phyloP scores from a whole-genome alignment of 371 early-diverging fungal genomes.

The Mucor mucedo region DNA sequence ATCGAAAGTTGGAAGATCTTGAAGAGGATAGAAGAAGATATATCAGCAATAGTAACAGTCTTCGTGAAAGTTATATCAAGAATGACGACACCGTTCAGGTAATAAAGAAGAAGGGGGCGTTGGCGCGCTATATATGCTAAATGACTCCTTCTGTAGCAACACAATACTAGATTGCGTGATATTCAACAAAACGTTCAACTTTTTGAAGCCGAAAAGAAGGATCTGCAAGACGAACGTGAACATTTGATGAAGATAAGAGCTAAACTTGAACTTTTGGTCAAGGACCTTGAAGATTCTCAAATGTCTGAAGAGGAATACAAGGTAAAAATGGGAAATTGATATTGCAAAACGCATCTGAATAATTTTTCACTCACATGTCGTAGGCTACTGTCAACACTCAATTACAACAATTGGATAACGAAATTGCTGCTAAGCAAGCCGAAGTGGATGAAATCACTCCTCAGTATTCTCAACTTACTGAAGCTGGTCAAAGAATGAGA shows the following conservation, averaged over 20 bases:
- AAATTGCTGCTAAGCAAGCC: slow-evolving; percentile 62
- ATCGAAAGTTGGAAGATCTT: slow-evolving; percentile 74
- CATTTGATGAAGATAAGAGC: slow-evolving; percentile 59
- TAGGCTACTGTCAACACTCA: slow-evolving; percentile 45
- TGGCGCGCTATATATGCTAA: background rate
- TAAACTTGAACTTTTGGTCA: slow-evolving; percentile 60
- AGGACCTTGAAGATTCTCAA: slow-evolving; percentile 60
- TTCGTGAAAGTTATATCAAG: slow-evolving; percentile 41
- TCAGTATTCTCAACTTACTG: slow-evolving; percentile 52
- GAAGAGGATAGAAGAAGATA: slow-evolving; percentile 60
- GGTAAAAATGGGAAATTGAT: slow-evolving; percentile 13
- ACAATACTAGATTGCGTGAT: slow-evolving; percentile 37
- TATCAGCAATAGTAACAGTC: slow-evolving; percentile 43
- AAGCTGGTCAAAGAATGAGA: slow-evolving; percentile 46
- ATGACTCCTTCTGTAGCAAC: background rate
- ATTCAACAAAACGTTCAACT: slow-evolving; percentile 52
- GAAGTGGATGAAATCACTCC: slow-evolving; percentile 62
- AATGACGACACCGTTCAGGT: slow-evolving; percentile 46
- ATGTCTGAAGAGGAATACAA: slow-evolving; percentile 51
- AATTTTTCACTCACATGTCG: slow-evolving; percentile 5
- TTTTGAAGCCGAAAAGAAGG: slow-evolving; percentile 60
- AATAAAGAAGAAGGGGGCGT: background rate
- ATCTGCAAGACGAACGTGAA: slow-evolving; percentile 61
- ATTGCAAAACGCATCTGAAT: too few relatives aligned
- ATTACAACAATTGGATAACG: slow-evolving; percentile 51